Evolutionary conservation across 345 rosid species (phyloP).

Genomic region (Acer saccharum): DNA sequence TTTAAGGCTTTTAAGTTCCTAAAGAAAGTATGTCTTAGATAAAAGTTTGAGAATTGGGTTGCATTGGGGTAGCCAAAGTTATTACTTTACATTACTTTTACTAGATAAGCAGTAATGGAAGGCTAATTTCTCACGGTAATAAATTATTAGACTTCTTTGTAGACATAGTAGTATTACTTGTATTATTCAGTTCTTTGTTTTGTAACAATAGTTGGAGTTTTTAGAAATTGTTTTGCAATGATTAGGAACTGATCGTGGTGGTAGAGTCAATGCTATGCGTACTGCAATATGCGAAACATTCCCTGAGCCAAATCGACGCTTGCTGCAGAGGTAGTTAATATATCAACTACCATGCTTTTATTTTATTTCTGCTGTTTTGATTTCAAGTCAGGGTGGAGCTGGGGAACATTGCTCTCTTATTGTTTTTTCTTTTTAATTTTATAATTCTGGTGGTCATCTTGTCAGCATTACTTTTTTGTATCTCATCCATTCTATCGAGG

Average conservation of each 20-base stretch:
- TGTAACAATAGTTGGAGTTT: constrained; percentile 9
- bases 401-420: background rate
- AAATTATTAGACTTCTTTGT: background rate
- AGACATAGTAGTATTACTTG: background rate
- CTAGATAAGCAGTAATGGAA: background rate
- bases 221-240: constrained; percentile 8
- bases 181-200: background rate
- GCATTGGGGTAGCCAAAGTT: constrained; percentile 5
- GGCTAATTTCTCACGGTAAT: background rate
- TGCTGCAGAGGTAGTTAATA: constrained; percentile 77
- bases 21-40: background rate
- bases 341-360: background rate
- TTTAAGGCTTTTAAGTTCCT: background rate
- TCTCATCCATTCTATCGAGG: background rate
- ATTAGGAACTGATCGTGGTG: constrained; percentile 70
- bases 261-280: constrained; percentile 80
- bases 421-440: background rate
- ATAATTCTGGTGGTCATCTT: background rate
- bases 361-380: background rate
- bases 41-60: background rate
- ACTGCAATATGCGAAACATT: constrained; percentile 89
- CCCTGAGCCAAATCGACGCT: constrained; percentile 97
- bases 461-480: background rate
- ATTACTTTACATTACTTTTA: background rate
- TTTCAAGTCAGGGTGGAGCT: background rate